These are phyloP conservation scores for Pulveroboletus sp. DNA, from an alignment of 768 basidiomycete species.

Conservation along the genomic window DNA sequence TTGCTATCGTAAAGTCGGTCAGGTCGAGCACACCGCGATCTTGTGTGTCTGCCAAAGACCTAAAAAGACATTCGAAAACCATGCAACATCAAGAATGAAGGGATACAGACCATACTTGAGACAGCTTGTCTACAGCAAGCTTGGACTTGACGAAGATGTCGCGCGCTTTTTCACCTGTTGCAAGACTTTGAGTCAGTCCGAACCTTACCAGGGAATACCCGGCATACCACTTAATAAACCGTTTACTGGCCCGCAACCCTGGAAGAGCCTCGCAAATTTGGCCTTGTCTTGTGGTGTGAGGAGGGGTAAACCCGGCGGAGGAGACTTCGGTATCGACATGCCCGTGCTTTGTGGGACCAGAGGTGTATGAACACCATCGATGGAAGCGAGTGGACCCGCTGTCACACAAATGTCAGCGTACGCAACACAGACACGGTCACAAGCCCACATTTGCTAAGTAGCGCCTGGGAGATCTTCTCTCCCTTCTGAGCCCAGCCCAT, in stretches of 20 bases:
- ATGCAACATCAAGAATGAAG: not conserved
- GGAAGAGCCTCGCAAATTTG: constrained; percentile 81
- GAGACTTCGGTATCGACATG: constrained; percentile 58
- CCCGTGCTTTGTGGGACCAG: constrained; percentile 54
- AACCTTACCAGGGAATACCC: not conserved
- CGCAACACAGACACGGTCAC: not conserved
- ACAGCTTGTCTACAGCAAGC: constrained; percentile 78
- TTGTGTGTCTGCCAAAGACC: constrained; percentile 95
- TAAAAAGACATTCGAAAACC: constrained; percentile 26
- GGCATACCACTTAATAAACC: constrained; percentile 72
- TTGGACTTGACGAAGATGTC: constrained; percentile 90
- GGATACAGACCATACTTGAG: constrained; percentile 79
- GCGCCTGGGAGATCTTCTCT: constrained; percentile 56
- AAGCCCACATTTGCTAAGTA: constrained; percentile 67
- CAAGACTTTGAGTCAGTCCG: not conserved
- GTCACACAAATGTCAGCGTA: constrained; percentile 15
- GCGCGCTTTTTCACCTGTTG: constrained; percentile 73
- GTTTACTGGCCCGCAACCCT: constrained; percentile 61
- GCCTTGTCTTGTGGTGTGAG: constrained; percentile 75
- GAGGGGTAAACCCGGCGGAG: constrained; percentile 53
- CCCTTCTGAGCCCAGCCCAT: constrained; percentile 93
- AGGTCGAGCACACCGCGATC: constrained; percentile 84
- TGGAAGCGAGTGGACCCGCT: constrained; percentile 84
- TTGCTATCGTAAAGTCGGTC: constrained; percentile 90
- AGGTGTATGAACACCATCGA: constrained; percentile 58